Evolutionary conservation across 2,329 filamentous ascomycete genomes (phyloP), one percentile per base, ranked within the genome.

Genomic region (Chaetomium globosum): DNA sequence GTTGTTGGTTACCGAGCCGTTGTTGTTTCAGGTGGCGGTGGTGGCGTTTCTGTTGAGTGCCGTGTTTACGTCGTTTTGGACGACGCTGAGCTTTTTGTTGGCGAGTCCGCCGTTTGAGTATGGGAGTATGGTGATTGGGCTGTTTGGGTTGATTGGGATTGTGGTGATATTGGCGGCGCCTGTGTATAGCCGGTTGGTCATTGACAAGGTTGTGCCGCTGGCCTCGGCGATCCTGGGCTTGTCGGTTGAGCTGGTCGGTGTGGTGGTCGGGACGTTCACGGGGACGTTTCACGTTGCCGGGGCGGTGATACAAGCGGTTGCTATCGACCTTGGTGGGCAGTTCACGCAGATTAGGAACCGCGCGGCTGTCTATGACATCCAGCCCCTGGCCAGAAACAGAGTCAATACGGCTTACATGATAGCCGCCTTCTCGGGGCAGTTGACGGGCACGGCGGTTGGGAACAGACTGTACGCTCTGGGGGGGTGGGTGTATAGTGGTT

Each of bases 391-490:
- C 0, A 79, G 89, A 4, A 95, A 93, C 76, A 78, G 91, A 3
- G 84, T 94, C 28, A 95, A 95, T 73, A 93, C 91, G 0, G 89
- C 88, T 1, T 95, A 92, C 72, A 95, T 94, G 91, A 82, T 93
- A 0, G 82, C 83, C 8, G 87, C 85, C 0, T 94, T 94, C 72
- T 86, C 84, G 31, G 91, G 91, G 0, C 91, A 95, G 78, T 71
- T 95, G 55, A 88, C 87, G 1, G 91, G 91, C 0, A 89, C 87
- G 0, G 81, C 84, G 1, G 84, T 85, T 4, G 85, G 85, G 0
- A 85, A 84, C 67, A 75, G 79, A 21, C 73, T 85, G 1, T 85
- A 83, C 64, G 82, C 82, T 0, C 71, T 77, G 33, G 82, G 83
- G 1, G 83, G 83, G 0, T 85, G 83, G 83, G 76, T 73, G 8